Evolutionary conservation across 148 eudicot species (phyloP).

Genomic region (Euryodendron excelsum): DNA sequence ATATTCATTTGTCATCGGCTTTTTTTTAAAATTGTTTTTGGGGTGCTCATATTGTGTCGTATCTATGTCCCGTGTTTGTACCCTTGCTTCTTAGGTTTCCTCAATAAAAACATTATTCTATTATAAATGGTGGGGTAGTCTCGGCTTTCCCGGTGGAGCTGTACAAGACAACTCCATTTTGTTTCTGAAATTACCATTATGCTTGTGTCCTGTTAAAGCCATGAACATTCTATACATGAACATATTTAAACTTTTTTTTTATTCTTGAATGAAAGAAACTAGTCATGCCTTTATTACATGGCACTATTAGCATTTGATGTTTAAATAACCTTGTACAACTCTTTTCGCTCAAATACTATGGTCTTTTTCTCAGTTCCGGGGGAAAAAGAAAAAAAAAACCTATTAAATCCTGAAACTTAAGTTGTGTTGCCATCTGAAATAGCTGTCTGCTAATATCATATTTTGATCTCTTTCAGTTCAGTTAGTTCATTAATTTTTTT

Average conservation of each 20-base stretch:
- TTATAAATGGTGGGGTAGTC: background rate
- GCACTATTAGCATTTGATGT: background rate
- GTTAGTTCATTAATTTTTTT: background rate
- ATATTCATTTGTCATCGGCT: no score
- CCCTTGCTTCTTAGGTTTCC: no score
- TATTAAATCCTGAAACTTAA: background rate
- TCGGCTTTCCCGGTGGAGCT: background rate
- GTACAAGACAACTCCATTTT: slow-evolving; percentile 2
- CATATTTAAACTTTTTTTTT: background rate
- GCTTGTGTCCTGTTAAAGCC: background rate
- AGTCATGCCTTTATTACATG: background rate
- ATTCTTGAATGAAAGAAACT: background rate
- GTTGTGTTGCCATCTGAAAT: no score
- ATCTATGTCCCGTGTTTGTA: no score
- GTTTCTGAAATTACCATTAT: background rate
- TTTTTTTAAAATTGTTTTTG: no score
- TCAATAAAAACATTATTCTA: background rate
- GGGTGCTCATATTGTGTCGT: no score
- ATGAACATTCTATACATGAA: background rate
- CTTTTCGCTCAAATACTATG: background rate
- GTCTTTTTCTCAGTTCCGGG: background rate
- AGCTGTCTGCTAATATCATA: no score
- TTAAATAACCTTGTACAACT: background rate
- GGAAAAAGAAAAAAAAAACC: background rate
- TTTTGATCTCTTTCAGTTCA: background rate